Evolutionary conservation across 73 alveolate species (phyloP).

Genomic region (Stentor coeruleus): DNA sequence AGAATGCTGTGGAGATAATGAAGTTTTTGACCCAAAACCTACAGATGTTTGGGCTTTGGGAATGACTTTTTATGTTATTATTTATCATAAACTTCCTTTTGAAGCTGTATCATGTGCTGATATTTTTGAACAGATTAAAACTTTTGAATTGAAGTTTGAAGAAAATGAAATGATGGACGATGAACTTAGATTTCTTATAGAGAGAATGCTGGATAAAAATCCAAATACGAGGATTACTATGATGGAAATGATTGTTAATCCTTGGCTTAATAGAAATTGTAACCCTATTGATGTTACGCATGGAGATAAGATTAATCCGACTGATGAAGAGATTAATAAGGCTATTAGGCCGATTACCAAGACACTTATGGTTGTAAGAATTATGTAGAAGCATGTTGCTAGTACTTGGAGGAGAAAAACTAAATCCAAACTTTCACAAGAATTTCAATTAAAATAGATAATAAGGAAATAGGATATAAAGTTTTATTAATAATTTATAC

Average conservation of each 20-base stretch:
- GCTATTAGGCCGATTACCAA: constrained; percentile 42
- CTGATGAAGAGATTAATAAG: constrained; percentile 40
- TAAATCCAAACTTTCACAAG: too few relatives aligned
- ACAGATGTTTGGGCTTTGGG: constrained; percentile 98
- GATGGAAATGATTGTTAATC: constrained; percentile 60
- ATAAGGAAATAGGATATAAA: too few relatives aligned
- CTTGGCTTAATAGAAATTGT: constrained; percentile 74
- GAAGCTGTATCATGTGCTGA: constrained; percentile 60
- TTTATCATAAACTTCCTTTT: constrained; percentile 77
- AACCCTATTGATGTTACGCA: constrained; percentile 30
- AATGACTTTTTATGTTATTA: constrained; percentile 74
- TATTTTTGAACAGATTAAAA: constrained; percentile 57
- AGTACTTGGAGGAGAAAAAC: constrained; percentile 22
- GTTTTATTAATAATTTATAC: too few relatives aligned
- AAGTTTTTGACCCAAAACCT: constrained; percentile 81
- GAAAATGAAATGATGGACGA: constrained; percentile 39
- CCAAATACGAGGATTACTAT: constrained; percentile 81
- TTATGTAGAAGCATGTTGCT: constrained; percentile 7
- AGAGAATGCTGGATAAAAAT: constrained; percentile 70
- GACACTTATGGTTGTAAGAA: constrained; percentile 43
- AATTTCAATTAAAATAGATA: too few relatives aligned
- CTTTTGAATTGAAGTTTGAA: constrained; percentile 44
- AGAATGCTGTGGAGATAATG: constrained; percentile 66
- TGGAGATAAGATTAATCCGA: constrained; percentile 20
- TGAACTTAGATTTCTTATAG: constrained; percentile 56